Evolutionary conservation across 108 stramenopile genomes (phyloP).

Genomic region (Cyclostephanos invisitatus): DNA sequence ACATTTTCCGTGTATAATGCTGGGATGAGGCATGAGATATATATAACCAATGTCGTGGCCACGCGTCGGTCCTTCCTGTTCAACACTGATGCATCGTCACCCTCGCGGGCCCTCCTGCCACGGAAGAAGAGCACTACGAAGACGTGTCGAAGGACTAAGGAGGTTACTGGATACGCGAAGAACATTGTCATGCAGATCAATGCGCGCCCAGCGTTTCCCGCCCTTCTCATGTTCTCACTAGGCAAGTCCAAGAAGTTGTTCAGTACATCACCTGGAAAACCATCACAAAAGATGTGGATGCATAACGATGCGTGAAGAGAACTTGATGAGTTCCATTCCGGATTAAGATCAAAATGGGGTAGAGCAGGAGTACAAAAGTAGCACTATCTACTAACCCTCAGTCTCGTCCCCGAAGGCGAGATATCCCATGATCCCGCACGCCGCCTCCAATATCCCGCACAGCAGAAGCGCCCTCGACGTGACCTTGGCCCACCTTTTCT

Average conservation of each 20-base stretch:
- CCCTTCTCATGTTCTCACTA: constrained; percentile 13
- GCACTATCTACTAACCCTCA: constrained; percentile 25
- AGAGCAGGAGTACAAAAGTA: constrained; percentile 3
- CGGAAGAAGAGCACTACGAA: constrained; percentile 49
- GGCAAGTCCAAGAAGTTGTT: constrained; percentile 66
- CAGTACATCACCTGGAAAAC: constrained; percentile 59
- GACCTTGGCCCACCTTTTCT: constrained; percentile 41
- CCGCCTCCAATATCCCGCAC: constrained; percentile 38
- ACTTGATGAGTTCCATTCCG: neutral
- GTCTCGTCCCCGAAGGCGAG: constrained; percentile 47
- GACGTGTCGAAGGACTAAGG: constrained; percentile 53
- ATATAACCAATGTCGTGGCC: constrained; percentile 66
- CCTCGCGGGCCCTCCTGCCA: constrained; percentile 52
- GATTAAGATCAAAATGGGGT: neutral
- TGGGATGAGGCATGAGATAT: constrained; percentile 66
- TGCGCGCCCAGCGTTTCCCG: constrained; percentile 52
- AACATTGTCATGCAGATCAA: constrained; percentile 54
- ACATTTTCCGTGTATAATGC: constrained; percentile 59
- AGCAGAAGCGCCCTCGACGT: constrained; percentile 37
- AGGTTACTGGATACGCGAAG: constrained; percentile 56
- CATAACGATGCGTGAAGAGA: neutral
- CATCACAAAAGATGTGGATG: neutral
- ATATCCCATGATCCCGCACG: constrained; percentile 38
- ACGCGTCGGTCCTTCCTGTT: constrained; percentile 73
- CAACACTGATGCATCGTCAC: constrained; percentile 74